Percentiles rank a stretch among this genome's conserved stretches.
Evolutionary conservation across 306 rosid species (phyloP).

Genomic region (Prunus padus): DNA sequence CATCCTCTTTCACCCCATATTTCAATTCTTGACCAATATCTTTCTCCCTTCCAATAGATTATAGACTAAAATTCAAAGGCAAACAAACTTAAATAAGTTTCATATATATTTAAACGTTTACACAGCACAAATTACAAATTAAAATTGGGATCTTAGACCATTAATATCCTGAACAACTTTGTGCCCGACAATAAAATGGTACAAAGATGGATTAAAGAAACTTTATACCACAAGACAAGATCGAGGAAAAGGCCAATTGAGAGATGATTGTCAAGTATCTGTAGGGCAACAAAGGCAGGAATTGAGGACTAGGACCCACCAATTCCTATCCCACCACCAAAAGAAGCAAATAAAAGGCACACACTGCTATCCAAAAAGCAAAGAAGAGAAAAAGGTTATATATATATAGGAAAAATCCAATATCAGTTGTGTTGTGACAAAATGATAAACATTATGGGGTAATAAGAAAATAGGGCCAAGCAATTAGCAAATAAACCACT

Average conservation of each 20-base stretch:
- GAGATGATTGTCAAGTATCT: not conserved
- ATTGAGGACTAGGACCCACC: not conserved
- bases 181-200: not conserved
- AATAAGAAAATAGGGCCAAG: not conserved
- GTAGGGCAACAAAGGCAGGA: not conserved
- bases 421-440: constrained; percentile 4
- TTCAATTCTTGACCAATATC: no score
- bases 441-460: not conserved
- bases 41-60: no score
- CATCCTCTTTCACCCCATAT: no score
- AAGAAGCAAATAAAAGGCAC: not conserved
- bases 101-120: no score
- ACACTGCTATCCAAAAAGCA: not conserved
- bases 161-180: not conserved
- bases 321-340: not conserved
- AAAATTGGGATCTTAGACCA: not conserved
- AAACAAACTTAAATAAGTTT: no score
- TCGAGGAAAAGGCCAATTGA: not conserved
- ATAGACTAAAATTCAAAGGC: no score
- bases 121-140: not conserved
- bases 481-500: not conserved
- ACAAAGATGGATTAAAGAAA: not conserved
- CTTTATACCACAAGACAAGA: not conserved
- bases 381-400: not conserved
- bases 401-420: not conserved